Conservation (phyloP, 148 eudicot genomes). For the Vaccinium darrowii region DNA sequence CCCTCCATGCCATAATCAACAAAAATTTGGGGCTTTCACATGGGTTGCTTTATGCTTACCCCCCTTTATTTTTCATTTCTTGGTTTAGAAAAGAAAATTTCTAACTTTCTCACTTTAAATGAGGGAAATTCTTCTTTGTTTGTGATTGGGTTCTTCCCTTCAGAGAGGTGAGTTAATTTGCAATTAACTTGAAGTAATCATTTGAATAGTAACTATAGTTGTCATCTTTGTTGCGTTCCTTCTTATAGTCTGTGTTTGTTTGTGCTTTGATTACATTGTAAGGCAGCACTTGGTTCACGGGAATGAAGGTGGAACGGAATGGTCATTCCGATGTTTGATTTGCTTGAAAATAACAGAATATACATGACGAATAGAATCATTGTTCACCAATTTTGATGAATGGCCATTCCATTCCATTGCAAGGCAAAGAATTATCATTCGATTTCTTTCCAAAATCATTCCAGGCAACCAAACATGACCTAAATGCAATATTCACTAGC, state of each 20-base stretch:
- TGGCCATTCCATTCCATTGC: neutral
- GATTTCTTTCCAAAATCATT: neutral
- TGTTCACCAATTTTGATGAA: neutral
- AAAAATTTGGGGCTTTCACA: constrained; percentile 6
- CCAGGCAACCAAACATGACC: neutral
- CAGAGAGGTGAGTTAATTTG: constrained; percentile 3
- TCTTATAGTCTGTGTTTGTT: neutral
- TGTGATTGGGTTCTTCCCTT: neutral
- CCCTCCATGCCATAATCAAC: neutral
- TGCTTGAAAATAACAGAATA: neutral
- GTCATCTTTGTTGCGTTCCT: neutral
- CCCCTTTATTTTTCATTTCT: neutral
- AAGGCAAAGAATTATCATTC: neutral
- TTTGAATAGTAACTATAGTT: neutral
- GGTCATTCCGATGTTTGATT: neutral
- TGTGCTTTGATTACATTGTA: neutral
- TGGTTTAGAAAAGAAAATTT: neutral
- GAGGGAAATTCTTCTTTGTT: neutral
- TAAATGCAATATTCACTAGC: neutral
- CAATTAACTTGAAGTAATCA: neutral
- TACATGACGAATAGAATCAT: neutral
- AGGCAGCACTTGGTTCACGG: neutral
- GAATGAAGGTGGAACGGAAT: neutral
- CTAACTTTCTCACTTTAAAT: neutral
- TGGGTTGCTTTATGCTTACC: neutral